phyloP scores from a whole-genome alignment of 2,329 filamentous ascomycete genomes.

The Pochonia chlamydosporia region DNA sequence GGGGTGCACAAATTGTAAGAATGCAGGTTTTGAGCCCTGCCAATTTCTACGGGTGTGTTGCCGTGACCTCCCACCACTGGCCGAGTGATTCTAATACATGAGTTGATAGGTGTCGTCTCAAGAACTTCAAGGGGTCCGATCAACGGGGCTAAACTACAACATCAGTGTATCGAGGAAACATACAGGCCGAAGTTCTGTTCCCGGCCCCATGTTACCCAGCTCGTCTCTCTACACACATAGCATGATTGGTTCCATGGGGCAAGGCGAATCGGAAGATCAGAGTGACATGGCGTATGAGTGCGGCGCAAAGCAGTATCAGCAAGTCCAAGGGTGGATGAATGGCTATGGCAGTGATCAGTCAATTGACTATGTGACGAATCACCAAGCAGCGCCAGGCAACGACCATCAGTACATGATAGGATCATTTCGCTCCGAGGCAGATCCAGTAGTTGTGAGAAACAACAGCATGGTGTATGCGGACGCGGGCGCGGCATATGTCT shows the following conservation, averaged over 20 bases:
- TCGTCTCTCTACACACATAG: conserved; percentile 1
- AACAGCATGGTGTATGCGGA: conserved; percentile 19
- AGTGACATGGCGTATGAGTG: conserved; percentile 15
- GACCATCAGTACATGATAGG: conserved; percentile 18
- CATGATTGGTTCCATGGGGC: not conserved
- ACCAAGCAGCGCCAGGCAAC: conserved; percentile 13
- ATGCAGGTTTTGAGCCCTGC: conserved; percentile 64
- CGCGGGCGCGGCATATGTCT: conserved; percentile 20
- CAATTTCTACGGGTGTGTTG: conserved; percentile 70
- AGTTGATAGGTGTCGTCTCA: conserved; percentile 24
- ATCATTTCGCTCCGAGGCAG: conserved; percentile 18
- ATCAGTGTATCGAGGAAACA: conserved; percentile 25
- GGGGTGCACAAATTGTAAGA: conserved; percentile 79
- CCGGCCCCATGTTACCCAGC: conserved; percentile 3
- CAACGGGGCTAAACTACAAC: conserved; percentile 21
- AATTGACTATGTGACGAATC: conserved; percentile 20
- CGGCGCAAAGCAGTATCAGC: conserved; percentile 19
- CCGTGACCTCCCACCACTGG: not conserved
- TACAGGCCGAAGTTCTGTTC: conserved; percentile 18
- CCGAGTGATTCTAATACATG: not conserved
- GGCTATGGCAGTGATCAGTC: conserved; percentile 20
- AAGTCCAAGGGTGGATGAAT: conserved; percentile 17
- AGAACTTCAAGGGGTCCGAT: conserved; percentile 21
- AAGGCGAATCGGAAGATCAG: conserved; percentile 3
- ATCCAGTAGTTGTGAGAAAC: conserved; percentile 12